Evolutionary conservation across 208 protist species (phyloP), one percentile per base, ranked within the genome.

Genomic region (Trypanosoma caninum): DNA sequence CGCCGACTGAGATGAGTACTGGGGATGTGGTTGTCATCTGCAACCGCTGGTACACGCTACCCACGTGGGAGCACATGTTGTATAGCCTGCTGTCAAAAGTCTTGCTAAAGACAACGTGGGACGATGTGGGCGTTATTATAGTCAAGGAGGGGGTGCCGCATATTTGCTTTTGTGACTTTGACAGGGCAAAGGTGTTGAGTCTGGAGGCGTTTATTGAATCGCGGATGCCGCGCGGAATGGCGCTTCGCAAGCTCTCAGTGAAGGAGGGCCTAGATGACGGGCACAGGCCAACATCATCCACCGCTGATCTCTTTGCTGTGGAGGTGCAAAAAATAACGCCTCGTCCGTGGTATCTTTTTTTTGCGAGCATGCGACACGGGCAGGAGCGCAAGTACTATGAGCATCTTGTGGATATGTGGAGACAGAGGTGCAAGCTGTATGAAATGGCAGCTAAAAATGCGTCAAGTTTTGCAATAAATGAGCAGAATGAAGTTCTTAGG

Each of bases 31-130:
- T 95, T 34, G 66, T 76, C 27, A 69, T 95, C 42, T 87, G 83
- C 71, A 95, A 95, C 51, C 82, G 89, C 5, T 95, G 89, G 86
- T 93, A 93, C 77, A 87, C 80, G 27, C 74, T 95, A 40, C 85
- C 89, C 10, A 79, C 83, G 22, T 91, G 76, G 77, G 40, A 64
- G 35, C 89, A 95, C 38, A 57, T 76, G 30, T 14, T 82, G 33
- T 93, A 92, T 72, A 91, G 82, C 59, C 63, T 87, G 38, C 25
- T 88, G 18, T 88, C 78, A 31, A 95, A 95, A 70, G 77, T 82
- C 28, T 69, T 93, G 16, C 58, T 92, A n/a, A 95, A 93, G 72
- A 87, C 82, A 0, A 70, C 69, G 35, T 95, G 85, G 84, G 89
- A 95, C 62, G 89, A 95, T 58, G 81, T 93, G 13, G 85, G 67